These are phyloP conservation scores for Orbilia blumenaviensis DNA, from an alignment of 2,329 filamentous ascomycete genomes.

Conservation along the genomic window DNA sequence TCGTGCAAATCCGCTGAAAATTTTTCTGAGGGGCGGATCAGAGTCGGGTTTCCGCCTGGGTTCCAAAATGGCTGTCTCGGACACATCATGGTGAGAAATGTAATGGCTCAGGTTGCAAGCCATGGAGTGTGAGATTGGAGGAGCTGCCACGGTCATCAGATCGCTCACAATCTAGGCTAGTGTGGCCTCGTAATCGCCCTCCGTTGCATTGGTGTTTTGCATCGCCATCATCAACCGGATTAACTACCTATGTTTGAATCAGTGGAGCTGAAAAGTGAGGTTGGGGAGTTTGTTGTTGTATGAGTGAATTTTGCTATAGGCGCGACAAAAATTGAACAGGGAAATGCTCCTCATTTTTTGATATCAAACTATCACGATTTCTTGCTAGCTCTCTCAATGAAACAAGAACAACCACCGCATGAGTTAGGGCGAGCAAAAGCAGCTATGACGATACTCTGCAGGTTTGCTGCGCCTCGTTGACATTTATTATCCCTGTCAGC, in stretches of 20 bases:
- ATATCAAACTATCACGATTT: constrained; percentile 31
- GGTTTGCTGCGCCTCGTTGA: constrained; percentile 8
- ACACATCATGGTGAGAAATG: too few species aligned
- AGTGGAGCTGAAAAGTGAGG: constrained; percentile 25
- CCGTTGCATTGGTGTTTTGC: constrained; percentile 16
- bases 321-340: constrained; percentile 3
- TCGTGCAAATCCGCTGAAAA: neutral
- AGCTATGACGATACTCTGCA: constrained; percentile 35
- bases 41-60: neutral
- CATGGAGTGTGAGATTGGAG: constrained; percentile 19
- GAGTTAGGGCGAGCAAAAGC: neutral
- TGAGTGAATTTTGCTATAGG: constrained; percentile 51
- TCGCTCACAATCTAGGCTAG: constrained; percentile 12
- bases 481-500: neutral
- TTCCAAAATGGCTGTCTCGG: neutral
- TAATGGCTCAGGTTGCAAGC: neutral
- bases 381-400: constrained; percentile 20
- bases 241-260: constrained; percentile 19
- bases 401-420: constrained; percentile 11
- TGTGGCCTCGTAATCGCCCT: constrained; percentile 13
- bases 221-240: constrained; percentile 9
- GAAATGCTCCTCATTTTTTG: constrained; percentile 13
- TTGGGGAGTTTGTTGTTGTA: constrained; percentile 11
- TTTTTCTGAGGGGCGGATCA: neutral
- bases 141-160: constrained; percentile 34